Base-by-base conservation (phyloP, 2,329 filamentous ascomycete species). In the Trichophyton benhamiae region DNA sequence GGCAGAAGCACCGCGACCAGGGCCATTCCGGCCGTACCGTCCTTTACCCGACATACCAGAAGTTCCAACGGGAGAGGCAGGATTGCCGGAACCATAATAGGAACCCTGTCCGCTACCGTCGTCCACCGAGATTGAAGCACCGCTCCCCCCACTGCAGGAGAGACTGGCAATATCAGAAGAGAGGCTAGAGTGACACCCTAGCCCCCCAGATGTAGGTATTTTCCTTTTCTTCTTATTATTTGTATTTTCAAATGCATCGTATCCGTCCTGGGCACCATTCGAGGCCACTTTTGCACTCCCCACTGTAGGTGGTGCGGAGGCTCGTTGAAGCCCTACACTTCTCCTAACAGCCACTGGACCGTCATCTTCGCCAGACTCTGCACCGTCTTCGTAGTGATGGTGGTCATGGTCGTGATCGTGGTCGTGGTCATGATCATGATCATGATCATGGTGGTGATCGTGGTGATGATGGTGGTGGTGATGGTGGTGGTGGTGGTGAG, bases 151-250 rank as follows among this genome's bases (percentile, higher is more conserved):
- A 41, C 78, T 77, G 57, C 87, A 78, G 52, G 82, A 83, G 80
- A 87, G 82, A 67, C 79, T 83, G 46, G 84, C 82, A 72, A 87
- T 78, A 66, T 87, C 85, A 30, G 82, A 80, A 15, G 83, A 84
- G 59, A 88, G 74, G 61, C 78, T 77, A 65, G 79, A 78, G 69
- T 84, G 82, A 64, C 79, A 75, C 60, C 77, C 82, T 13, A 85
- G 79, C 68, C 89, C 88, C 17, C 89, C 88, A 8, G 89, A 90
- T 0, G 91, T 91, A 0, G 94, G 94, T 42, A 99, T 97, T 76
- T 99, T 99, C 67, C 94, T 84, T 75, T 99, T 97, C 79, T 97
- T 99, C 76, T 99, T 99, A 72, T 99, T 99, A 74, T 96, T 97
- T 41, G 90, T 95, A 69, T 97, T 97, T 74, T 99, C 94, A 69